Base-by-base conservation (phyloP, 371 early-diverging fungal genomes). In the Rhizopus sp. region DNA sequence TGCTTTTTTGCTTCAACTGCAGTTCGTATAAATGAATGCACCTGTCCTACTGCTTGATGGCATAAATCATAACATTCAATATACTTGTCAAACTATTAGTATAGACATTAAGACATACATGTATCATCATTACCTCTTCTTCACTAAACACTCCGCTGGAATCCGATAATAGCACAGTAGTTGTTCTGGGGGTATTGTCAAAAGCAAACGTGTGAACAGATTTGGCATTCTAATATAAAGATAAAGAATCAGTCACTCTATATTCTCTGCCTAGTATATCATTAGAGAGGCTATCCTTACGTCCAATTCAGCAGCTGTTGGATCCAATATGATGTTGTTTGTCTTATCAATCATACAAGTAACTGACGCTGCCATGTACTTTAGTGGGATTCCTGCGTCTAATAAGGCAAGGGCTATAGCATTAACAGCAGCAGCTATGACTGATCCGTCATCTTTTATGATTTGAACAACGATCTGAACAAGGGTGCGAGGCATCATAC, bases 351-450 rank as follows among this genome's bases (percentile, higher is more conserved):
- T 71, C 47, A 84, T 84, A 54, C 88, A 90, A 3, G 90, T 82
- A 5, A 91, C 86, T 5, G 93, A 81, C 9, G 87, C 88, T 2
- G 85, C 75, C 60, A 92, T 82, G 8, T 79, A 70, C 44, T 81
- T 88, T 62, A 96, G 64, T 10, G 96, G 92, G n/a, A 96, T 79
- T 33, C 95, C 97, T 8, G 96, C 95, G 68, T 96, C 93, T 51
- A 97, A 56, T 29, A 97, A 80, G 0, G 96, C 95, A 61, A 97
- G 59, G 7, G 88, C 74, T 0, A 88, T 83, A 0, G 94, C 94
- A 64, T 96, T 96, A 37, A 95, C 82, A 0, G 92, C 85, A 6
- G 91, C 83, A 7, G 96, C 73, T 31, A 91, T 68, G 23, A 90
- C 89, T 40, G 86, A 82, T 50, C 97, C 97, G 67, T 96, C 96